Base-by-base conservation (phyloP, 345 rosid genomes). In the Bruguiera gymnorhiza region DNA sequence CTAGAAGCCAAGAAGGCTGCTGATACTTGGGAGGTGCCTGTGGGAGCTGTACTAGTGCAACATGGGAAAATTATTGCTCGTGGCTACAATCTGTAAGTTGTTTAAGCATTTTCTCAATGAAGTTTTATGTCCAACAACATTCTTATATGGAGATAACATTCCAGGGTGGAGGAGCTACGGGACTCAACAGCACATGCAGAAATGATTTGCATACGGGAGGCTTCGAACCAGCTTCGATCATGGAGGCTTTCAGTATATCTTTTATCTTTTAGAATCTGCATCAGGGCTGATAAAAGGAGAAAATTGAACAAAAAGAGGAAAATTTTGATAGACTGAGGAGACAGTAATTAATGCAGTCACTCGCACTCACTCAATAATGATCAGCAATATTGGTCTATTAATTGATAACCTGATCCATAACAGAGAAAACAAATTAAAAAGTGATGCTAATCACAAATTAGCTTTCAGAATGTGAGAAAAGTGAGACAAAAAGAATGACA, bases 101-200 rank as follows among this genome's bases (percentile, higher is more conserved):
- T 58, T n/a, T 52, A 39, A 65, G 27, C 21, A 65, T 48, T 74
- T 50, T 39, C 68, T 70, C 50, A 13, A 43, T 69, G 61, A 36
- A 36, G 15, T 69, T 32, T 65, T 73, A 10, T 56, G 60, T 61
- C 58, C 30, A 18, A 24, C 29, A 52, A 39, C n/a, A 66, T 62
- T 20, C 68, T 53, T 70, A 43, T 43, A 3, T 13, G 19, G 50
- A 15, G 50, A 43, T 43, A 43, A 43, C 5, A 64, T 81, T 80
- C 80, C 89, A 95, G 99, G 72, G 99, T 95, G 72, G 97, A 95
- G 79, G 86, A 90, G 80, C 84, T 92, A 68, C 86, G 97, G 67
- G 99, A 95, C 81, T 88, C 99, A 62, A 90, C 99, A 26, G 97
- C 99, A 23, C 97, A 92, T 80, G 99, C 99, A 48, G 97, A 95